Percentiles rank a stretch among this genome's conserved stretches.
phyloP scores from a whole-genome alignment of 352 stramenopile species.

The Phytophthora citrophthora region DNA sequence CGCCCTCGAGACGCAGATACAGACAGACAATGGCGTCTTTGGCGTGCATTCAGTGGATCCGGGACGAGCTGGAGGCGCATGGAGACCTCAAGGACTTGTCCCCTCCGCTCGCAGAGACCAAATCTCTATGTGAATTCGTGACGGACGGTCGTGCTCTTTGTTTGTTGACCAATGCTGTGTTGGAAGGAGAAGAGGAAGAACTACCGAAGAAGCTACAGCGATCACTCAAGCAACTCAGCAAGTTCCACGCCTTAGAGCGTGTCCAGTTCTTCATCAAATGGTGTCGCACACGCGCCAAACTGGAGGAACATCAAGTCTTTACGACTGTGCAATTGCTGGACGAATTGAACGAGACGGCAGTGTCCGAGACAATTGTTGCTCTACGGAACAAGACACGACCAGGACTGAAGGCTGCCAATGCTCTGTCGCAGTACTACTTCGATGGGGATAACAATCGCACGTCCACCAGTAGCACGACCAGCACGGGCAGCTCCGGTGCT shows the following conservation, averaged over 20 bases:
- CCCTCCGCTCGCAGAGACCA: constrained; percentile 35
- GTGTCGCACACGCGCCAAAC: constrained; percentile 55
- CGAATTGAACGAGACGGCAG: constrained; percentile 72
- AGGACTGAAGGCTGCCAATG: constrained; percentile 26
- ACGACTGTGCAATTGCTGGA: constrained; percentile 83
- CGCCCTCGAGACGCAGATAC: constrained; percentile 1
- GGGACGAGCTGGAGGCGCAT: constrained; percentile 52
- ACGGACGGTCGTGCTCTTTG: constrained; percentile 81
- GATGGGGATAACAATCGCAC: constrained; percentile 25
- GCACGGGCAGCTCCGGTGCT: constrained; percentile 23
- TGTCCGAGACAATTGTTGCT: constrained; percentile 65
- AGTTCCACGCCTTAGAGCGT: constrained; percentile 83
- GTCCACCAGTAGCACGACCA: constrained; percentile 33
- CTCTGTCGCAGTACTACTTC: constrained; percentile 42
- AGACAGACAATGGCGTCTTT: constrained; percentile 28
- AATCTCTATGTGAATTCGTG: constrained; percentile 71
- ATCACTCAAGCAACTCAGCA: constrained; percentile 69
- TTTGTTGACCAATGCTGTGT: constrained; percentile 59
- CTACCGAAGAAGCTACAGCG: constrained; percentile 79
- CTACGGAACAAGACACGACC: constrained; percentile 67
- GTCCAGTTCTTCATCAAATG: constrained; percentile 90
- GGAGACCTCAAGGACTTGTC: constrained; percentile 36
- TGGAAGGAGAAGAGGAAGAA: constrained; percentile 33
- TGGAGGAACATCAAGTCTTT: constrained; percentile 81
- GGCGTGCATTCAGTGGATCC: constrained; percentile 66